phyloP scores from a whole-genome alignment of 1,139 yeast species.

The Nakaseomyces uthaithaninus region DNA sequence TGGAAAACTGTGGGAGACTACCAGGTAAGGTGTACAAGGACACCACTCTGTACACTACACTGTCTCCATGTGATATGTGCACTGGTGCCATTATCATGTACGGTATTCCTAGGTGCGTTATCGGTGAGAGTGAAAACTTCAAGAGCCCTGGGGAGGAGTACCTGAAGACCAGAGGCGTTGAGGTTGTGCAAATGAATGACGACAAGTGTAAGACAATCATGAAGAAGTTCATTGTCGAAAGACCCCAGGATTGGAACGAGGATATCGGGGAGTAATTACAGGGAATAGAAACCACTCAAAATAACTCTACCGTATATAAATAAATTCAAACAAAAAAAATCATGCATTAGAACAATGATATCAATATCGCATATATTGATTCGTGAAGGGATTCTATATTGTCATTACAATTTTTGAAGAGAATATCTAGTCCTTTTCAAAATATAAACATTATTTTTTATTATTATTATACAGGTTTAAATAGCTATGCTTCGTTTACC shows the following conservation, averaged over 20 bases:
- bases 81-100: conserved; percentile 86
- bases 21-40: conserved; percentile 58
- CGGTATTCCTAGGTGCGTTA: conserved; percentile 75
- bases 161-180: conserved; percentile 58
- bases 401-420: too few species aligned
- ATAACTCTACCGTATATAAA: background rate
- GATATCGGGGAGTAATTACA: conserved; percentile 60
- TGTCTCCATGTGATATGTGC: conserved; percentile 93
- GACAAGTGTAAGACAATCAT: conserved; percentile 64
- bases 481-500: background rate
- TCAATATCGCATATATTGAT: too few species aligned
- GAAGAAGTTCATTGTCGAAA: conserved; percentile 66
- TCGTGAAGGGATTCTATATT: too few species aligned
- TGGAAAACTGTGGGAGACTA: conserved; percentile 85
- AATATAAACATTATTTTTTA: background rate
- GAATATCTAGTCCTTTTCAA: too few species aligned
- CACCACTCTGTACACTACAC: conserved; percentile 79
- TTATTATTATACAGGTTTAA: background rate
- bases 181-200: conserved; percentile 60
- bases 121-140: conserved; percentile 81
- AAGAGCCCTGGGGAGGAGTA: conserved; percentile 70
- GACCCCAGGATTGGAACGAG: conserved; percentile 80
- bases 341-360: too few species aligned
- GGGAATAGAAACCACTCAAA: too few species aligned
- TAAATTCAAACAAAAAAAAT: background rate